Base-by-base conservation (phyloP, 139 green algal species). In the Chlamydomonas sp. region DNA sequence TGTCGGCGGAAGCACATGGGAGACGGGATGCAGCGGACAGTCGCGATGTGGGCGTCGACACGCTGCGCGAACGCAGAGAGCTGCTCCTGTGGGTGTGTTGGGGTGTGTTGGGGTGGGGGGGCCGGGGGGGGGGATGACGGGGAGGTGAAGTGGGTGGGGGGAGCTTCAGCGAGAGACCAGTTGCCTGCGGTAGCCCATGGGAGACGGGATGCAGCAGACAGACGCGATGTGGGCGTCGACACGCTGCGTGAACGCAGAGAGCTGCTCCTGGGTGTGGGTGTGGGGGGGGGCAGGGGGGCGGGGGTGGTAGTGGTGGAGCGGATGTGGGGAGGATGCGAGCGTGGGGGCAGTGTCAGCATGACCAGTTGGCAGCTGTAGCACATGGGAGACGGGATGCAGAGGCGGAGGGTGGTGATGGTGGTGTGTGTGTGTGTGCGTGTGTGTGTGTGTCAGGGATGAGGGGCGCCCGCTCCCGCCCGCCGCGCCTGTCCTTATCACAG, bases 31-130 rank as follows among this genome's bases (percentile, higher is more conserved):
- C n/a, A 20, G 1, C 68, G 48, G 35, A 82, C 30, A 0, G 10
- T 10, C 6, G 35, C 30, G 0, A 82, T 62, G 35, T 59, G 57
- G 1, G 22, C 43, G 31, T 78, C 76, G 26, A 77, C 33, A 20
- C 16, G 16, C 13, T 13, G 20, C 6, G 30, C 33, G n/a, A 67
- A 67, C 29, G 60, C 60, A 43, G 30, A 16, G 29, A 67, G 60
- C 60, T 67, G 29, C 26, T 28, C 33, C 60, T 67, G 34, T 67
- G 34, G 8, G 43, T 13, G 43, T 13, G 43, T 13, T 13, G 20
- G 43, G 20, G 20, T 26, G 43, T 13, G 43, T 13, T 26, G 43
- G 43, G 43, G 20, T 54, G 43, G 43, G 43, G 20, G 43, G 43
- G 43, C 10, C 16, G 43, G 43, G 43, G 43, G 43, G 43, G 43